phyloP scores from a whole-genome alignment of 495 filamentous ascomycete species.

The Bombardia bombarda region DNA sequence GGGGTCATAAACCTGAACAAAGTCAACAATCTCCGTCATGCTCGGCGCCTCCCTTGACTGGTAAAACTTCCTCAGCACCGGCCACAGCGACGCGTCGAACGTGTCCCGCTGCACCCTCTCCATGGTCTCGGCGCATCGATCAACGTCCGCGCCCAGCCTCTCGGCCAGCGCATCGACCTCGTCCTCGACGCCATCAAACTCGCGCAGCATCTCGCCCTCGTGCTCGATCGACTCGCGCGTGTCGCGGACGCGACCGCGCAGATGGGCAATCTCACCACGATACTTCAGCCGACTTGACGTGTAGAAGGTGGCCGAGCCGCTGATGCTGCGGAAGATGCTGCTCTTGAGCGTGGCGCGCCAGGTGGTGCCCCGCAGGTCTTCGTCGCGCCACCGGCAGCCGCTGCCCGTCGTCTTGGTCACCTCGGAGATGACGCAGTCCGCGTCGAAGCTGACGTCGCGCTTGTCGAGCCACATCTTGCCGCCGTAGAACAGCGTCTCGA shows the following conservation, averaged over 20 bases:
- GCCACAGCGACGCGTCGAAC: neutral
- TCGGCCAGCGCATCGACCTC: neutral
- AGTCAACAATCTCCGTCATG: neutral
- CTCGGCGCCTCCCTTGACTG: neutral
- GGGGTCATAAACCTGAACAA: neutral
- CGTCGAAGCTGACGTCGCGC: neutral
- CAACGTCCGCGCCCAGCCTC: neutral
- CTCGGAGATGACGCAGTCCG: neutral
- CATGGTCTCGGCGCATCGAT: neutral
- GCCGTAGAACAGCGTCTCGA: neutral
- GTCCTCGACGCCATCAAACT: neutral
- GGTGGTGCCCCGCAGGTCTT: neutral
- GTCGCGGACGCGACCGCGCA: neutral
- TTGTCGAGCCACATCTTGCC: neutral
- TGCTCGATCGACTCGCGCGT: no score
- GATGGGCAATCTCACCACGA: neutral
- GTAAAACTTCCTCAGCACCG: neutral
- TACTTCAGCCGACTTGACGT: neutral
- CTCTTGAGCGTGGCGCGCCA: neutral
- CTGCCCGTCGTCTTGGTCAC: neutral
- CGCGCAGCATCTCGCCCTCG: neutral
- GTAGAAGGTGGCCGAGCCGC: neutral
- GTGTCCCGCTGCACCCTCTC: neutral
- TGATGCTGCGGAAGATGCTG: neutral
- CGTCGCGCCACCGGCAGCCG: neutral